A percentile compares a stretch with the other conserved stretches of the same genome.
These are phyloP conservation scores for Tephrocybe sp. DNA, from an alignment of 768 basidiomycete genomes.

Conservation along the genomic window DNA sequence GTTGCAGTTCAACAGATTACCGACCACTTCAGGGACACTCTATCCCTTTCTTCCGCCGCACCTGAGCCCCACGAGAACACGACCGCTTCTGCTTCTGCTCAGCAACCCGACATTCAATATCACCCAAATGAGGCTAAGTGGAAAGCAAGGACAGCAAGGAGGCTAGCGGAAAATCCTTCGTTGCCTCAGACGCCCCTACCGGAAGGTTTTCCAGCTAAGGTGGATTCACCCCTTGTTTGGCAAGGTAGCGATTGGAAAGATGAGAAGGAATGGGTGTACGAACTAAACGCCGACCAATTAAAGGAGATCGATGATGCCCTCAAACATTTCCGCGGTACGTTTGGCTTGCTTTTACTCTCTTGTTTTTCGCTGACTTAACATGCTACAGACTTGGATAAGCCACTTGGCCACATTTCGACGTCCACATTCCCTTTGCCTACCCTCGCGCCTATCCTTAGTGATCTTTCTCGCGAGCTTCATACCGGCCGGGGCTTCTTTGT, in stretches of 20 bases:
- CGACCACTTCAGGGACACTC: neutral
- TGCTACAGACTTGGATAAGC: conserved; percentile 20
- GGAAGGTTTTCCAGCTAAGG: conserved; percentile 31
- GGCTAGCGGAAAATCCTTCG: conserved; percentile 32
- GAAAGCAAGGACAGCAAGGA: conserved; percentile 30
- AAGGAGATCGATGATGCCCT: conserved; percentile 36
- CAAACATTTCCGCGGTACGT: conserved; percentile 28
- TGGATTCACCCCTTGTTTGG: conserved; percentile 37
- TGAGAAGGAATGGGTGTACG: conserved; percentile 38
- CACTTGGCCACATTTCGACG: conserved; percentile 26
- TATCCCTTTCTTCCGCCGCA: neutral
- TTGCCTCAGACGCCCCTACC: conserved; percentile 28
- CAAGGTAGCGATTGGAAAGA: conserved; percentile 40
- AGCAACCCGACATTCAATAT: conserved; percentile 38
- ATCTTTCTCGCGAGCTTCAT: conserved; percentile 19
- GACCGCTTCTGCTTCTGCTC: neutral
- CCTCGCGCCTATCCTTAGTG: conserved; percentile 18
- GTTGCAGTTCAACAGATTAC: conserved; percentile 13
- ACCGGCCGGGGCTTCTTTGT: conserved; percentile 24
- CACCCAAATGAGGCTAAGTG: conserved; percentile 37
- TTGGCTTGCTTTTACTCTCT: neutral
- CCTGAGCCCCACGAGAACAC: neutral
- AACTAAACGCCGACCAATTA: conserved; percentile 29
- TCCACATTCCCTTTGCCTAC: conserved; percentile 20
- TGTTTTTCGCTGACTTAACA: neutral